These are phyloP conservation scores for Tolypocladium pustulatum DNA, from an alignment of 2,329 filamentous ascomycete species.

Conservation along the genomic window DNA sequence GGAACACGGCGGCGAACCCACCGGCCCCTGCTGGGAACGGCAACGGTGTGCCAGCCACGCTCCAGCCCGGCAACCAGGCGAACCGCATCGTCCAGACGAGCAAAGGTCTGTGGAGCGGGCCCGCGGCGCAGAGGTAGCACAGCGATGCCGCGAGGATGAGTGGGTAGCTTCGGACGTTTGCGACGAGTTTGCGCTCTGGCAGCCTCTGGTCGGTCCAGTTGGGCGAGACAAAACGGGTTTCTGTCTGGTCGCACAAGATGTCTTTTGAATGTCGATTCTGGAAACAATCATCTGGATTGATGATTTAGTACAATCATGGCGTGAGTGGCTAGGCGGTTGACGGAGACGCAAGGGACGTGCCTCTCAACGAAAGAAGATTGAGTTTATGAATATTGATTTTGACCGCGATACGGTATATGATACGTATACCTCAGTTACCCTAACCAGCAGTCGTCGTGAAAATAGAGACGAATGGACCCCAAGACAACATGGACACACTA, in stretches of 20 bases:
- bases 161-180: neutral
- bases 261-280: neutral
- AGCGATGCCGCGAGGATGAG: neutral
- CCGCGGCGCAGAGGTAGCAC: slow-evolving; percentile 15
- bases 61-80: slow-evolving; percentile 43
- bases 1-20: neutral
- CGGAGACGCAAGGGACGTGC: neutral
- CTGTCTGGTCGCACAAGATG: neutral
- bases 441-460: too few relatives aligned
- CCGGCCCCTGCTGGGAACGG: neutral
- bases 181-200: neutral
- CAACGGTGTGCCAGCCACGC: slow-evolving; percentile 33
- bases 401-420: neutral
- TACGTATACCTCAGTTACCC: too few relatives aligned
- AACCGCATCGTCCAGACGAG: slow-evolving; percentile 53
- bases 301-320: neutral
- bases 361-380: neutral
- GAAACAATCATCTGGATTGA: neutral
- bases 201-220: neutral
- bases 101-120: slow-evolving; percentile 48
- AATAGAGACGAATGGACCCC: too few relatives aligned
- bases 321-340: neutral
- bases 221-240: neutral
- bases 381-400: neutral
- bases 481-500: neutral